Percentiles rank a stretch among this genome's conserved stretches.
Conservation (phyloP, 163 green algal genomes). For the Smithsoniella earleae region DNA sequence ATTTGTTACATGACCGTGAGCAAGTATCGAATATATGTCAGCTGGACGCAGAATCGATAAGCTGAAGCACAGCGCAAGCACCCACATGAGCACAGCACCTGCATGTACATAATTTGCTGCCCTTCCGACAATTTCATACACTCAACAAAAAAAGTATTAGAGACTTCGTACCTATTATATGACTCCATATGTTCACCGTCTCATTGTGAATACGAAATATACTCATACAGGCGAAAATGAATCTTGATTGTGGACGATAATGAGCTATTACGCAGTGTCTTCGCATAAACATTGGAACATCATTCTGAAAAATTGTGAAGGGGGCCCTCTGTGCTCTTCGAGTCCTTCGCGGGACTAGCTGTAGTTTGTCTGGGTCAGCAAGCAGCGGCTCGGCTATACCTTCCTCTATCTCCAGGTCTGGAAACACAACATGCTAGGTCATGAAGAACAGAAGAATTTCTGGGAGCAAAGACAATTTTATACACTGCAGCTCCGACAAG, state of each 20-base stretch:
- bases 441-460: too few relatives aligned
- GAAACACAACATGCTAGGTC: too few relatives aligned
- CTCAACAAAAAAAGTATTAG: not conserved
- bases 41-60: not conserved
- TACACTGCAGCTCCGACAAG: too few relatives aligned
- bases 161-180: not conserved
- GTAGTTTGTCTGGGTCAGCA: too few relatives aligned
- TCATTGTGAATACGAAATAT: not conserved
- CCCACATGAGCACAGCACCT: not conserved
- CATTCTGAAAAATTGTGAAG: too few relatives aligned
- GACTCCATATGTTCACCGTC: not conserved
- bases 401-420: too few relatives aligned
- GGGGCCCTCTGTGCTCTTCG: too few relatives aligned
- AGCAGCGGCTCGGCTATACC: too few relatives aligned
- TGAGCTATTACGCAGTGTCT: not conserved
- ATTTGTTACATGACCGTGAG: too few relatives aligned
- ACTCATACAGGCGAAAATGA: not conserved
- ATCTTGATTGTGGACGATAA: not conserved
- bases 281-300: not conserved
- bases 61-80: not conserved
- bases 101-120: not conserved
- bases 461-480: too few relatives aligned
- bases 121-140: not conserved
- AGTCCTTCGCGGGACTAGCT: too few relatives aligned
- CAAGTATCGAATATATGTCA: not conserved